phyloP scores from a whole-genome alignment of 768 basidiomycete genomes.

The Pilatotrama ljubarskyi region DNA sequence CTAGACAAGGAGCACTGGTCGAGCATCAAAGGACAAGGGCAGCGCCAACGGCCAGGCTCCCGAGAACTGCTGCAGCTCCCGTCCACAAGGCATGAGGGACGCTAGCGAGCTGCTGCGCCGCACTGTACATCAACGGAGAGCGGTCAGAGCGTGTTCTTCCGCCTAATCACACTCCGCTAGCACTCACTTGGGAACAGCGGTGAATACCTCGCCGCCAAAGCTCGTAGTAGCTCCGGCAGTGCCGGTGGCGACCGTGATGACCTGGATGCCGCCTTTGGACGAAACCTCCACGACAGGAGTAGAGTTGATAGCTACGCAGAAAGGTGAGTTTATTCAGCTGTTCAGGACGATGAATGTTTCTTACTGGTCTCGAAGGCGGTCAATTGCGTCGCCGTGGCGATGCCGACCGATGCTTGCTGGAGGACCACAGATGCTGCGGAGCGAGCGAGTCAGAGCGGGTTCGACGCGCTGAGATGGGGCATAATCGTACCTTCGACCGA shows the following conservation, averaged over 20 bases:
- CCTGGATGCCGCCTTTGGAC: constrained; percentile 11
- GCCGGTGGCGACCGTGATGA: constrained; percentile 12
- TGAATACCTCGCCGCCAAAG: constrained; percentile 5
- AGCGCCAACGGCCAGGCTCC: constrained; percentile 4
- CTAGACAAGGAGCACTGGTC: not conserved
- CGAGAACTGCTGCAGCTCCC: not conserved
- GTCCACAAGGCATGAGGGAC: constrained; percentile 1
- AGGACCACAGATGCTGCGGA: not conserved
- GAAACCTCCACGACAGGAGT: constrained; percentile 14
- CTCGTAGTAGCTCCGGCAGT: constrained; percentile 8
- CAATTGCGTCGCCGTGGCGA: constrained; percentile 7
- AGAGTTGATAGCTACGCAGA: constrained; percentile 8
- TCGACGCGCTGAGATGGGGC: not conserved
- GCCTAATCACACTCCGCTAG: not conserved
- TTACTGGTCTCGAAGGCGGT: constrained; percentile 4
- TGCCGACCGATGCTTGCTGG: not conserved
- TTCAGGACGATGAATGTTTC: not conserved
- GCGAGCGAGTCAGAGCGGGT: not conserved
- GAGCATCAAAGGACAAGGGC: not conserved
- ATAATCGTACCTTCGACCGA: not conserved
- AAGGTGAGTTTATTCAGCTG: not conserved
- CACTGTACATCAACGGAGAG: not conserved
- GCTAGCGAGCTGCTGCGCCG: not conserved
- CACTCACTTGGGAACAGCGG: constrained; percentile 11
- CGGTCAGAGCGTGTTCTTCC: not conserved